phyloP scores from a whole-genome alignment of 306 rosid genomes.

The Medicago ruthenica region DNA sequence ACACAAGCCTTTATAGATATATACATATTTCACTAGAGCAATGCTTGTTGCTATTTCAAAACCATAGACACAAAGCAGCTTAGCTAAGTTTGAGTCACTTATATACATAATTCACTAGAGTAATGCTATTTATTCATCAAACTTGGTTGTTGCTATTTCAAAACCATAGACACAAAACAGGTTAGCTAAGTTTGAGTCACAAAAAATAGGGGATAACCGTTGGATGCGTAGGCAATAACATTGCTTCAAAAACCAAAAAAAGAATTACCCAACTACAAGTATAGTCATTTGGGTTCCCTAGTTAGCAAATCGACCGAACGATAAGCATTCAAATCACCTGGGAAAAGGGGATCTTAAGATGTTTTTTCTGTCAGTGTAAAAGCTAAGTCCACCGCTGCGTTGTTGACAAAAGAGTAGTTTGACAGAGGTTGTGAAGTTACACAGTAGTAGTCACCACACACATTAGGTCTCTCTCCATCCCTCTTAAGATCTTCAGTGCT shows the following conservation, averaged over 20 bases:
- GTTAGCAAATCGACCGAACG: constrained; percentile 13
- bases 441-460: constrained; percentile 36
- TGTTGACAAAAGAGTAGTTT: neutral
- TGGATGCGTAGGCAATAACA: constrained; percentile 30
- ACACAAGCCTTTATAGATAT: neutral
- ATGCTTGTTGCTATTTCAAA: constrained; percentile 40
- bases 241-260: constrained; percentile 24
- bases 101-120: constrained; percentile 14
- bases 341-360: constrained; percentile 25
- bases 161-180: constrained; percentile 35
- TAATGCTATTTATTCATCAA: constrained; percentile 17
- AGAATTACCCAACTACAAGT: constrained; percentile 14
- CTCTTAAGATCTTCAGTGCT: neutral
- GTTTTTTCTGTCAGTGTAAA: constrained; percentile 33
- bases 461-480: constrained; percentile 22
- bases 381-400: constrained; percentile 24
- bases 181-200: constrained; percentile 31
- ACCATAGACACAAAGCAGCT: constrained; percentile 33
- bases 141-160: constrained; percentile 32
- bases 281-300: constrained; percentile 13
- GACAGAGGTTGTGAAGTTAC: constrained; percentile 44
- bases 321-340: constrained; percentile 30
- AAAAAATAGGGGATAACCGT: neutral
- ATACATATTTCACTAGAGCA: constrained; percentile 18
- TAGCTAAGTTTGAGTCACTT: constrained; percentile 25